Base-by-base conservation (phyloP, 768 basidiomycete species). In the Tylopilus sp. region DNA sequence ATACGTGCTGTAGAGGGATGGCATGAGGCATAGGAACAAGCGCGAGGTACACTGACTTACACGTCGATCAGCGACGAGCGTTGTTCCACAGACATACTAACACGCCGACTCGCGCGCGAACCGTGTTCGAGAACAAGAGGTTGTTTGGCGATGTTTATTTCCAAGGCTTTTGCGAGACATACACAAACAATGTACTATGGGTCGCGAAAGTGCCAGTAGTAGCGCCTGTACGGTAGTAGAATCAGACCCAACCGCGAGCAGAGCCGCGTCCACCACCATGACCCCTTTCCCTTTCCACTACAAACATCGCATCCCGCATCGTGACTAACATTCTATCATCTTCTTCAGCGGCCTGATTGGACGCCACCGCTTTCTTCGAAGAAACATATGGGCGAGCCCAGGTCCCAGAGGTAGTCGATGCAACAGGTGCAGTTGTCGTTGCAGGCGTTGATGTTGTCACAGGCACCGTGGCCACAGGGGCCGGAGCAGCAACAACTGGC, bases 251-350 rank as follows among this genome's bases (percentile, higher is more conserved):
- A 33, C 86, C 86, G 38, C 79, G 76, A 19, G 88, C 89, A 33
- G 88, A 79, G 4, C 89, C 90, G 52, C 82, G 74, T 8, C 91
- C 90, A 26, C 85, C 89, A 24, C 90, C 90, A 66, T 93, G 90
- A 6, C 89, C 89, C 42, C 83, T 72, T 69, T 93, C 90, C 61
- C 82, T 86, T 66, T 89, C 87, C 50, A 95, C 75, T 12, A 90
- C 90, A 68, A 93, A 94, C 77, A 94, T 76, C 3, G 89, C 86
- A 71, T 95, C 92, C 33, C 84, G 74, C 72, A 92, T 73, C 3
- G 86, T 90, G 46, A 94, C 74, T 19, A 76, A 56, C 47, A 77
- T 78, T 57, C 83, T 75, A 21, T 73, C 74, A 48, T 87, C 85
- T 40, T 86, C 83, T 60, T 85, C 85, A 7, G 72, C 65, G 7